Conservation (phyloP, 2,329 filamentous ascomycete genomes). For the Tolypocladium amazonense region DNA sequence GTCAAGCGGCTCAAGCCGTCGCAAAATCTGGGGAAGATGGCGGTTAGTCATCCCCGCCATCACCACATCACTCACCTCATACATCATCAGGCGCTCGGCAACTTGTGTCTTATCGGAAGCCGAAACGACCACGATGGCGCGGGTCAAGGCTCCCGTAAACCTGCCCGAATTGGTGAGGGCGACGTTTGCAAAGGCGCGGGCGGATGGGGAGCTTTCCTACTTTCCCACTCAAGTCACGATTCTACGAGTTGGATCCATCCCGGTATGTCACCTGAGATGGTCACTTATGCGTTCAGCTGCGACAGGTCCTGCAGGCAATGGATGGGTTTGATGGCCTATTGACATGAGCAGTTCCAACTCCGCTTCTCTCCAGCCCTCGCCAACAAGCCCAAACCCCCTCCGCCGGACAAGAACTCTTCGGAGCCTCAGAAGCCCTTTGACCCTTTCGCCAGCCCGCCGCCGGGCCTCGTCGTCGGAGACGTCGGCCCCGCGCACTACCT, state of each 20-base stretch:
- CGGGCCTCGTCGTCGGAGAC: constrained; percentile 39
- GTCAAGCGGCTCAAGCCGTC: too few relatives aligned
- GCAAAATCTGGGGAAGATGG: not conserved
- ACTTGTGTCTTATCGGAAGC: not conserved
- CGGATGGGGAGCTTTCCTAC: constrained; percentile 39
- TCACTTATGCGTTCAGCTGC: not conserved
- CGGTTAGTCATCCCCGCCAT: not conserved
- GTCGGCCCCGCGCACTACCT: constrained; percentile 48
- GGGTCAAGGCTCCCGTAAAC: constrained; percentile 29
- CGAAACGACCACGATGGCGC: constrained; percentile 20
- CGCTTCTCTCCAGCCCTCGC: constrained; percentile 60
- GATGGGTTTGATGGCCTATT: not conserved
- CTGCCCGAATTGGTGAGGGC: constrained; percentile 40
- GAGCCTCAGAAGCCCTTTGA: constrained; percentile 33
- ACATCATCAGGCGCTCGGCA: not conserved
- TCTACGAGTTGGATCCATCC: constrained; percentile 29
- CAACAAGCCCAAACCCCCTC: constrained; percentile 48
- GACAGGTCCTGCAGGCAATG: not conserved
- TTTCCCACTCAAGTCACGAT: constrained; percentile 43
- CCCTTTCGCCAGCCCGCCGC: constrained; percentile 52
- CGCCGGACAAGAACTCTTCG: constrained; percentile 18
- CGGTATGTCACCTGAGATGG: constrained; percentile 19
- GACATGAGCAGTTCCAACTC: constrained; percentile 51
- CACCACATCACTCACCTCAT: not conserved
- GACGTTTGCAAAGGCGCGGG: constrained; percentile 36